phyloP scores from a whole-genome alignment of 129 eudicot genomes.

The Gnaphalium uliginosum region DNA sequence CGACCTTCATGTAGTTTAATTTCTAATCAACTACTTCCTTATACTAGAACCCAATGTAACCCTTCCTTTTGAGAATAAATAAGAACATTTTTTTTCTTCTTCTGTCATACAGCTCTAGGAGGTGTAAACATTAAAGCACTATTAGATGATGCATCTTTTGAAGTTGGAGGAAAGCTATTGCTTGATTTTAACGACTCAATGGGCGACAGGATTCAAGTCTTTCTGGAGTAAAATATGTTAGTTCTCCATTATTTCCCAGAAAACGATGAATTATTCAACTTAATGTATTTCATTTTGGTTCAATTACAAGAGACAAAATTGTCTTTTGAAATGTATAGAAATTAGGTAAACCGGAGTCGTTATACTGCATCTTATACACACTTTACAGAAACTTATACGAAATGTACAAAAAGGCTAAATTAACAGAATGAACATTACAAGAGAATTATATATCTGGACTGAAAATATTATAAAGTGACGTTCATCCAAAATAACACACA shows the following conservation, averaged over 20 bases:
- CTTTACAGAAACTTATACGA: neutral
- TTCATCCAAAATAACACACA: no score
- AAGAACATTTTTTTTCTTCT: neutral
- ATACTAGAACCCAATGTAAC: conserved; percentile 7
- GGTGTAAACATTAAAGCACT: conserved; percentile 82
- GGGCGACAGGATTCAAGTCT: conserved; percentile 88
- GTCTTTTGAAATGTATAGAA: neutral
- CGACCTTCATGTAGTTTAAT: neutral
- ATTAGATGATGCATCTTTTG: conserved; percentile 64
- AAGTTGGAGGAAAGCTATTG: conserved; percentile 74
- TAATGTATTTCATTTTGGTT: neutral
- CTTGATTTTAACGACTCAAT: conserved; percentile 70
- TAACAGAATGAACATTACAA: no score
- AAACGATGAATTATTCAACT: neutral
- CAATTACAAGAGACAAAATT: neutral
- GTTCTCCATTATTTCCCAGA: neutral
- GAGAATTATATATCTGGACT: no score
- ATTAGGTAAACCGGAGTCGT: neutral
- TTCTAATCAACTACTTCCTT: neutral
- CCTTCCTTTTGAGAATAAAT: neutral
- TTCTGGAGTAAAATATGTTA: conserved; percentile 55
- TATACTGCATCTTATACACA: neutral
- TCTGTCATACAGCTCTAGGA: conserved; percentile 59
- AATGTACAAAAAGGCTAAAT: no score
- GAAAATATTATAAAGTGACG: no score